Base-by-base conservation (phyloP, 495 filamentous ascomycete genomes). In the Pseudevernia furfuracea region DNA sequence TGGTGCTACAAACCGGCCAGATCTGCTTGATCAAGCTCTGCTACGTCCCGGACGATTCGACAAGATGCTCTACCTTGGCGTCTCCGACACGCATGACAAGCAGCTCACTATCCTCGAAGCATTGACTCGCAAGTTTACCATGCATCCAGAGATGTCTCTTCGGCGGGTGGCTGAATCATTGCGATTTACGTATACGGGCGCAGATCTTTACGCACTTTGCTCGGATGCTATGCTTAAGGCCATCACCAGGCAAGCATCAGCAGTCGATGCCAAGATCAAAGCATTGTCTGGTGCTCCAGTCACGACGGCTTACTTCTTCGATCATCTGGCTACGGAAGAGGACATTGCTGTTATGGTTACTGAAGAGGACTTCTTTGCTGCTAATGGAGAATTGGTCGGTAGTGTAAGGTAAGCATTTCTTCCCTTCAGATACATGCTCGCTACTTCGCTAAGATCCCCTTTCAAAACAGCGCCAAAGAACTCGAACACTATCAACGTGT, bases 171-270 rank as follows among this genome's bases (percentile, higher is more conserved):
- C 94, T 10, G 84, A 91, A 39, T 79, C 78, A 6, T 81, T 98
- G 17, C 95, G 95, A 34, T 91, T 97, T 74, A 98, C 94, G 7
- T 98, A 96, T 74, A 97, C 94, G 0, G 94, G 94, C 69, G 94
- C 94, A 52, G 94, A 98, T 75, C 83, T 98, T 68, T 98, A 98
- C 73, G 94, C 94, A 2, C 81, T 98, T 48, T 96, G 92, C 77
- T 96, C 91, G 19, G 94, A 98, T 75, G 90, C 94, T 43, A 97
- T 98, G 95, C 86, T 98, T 59, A 98, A 97, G 74, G 94, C 95
- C 8, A 92, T 97, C 63, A 97, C 93, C 0, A 85, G 94, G 7
- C 91, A 96, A 72, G 91, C 95, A 0, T 81, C 84, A 3, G 80
- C 85, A 2, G 92, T 96, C 19, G 94, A 98, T 71, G 78, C 84